Evolutionary conservation across 805 yeast genomes (phyloP).

Genomic region (Candida berthetii): DNA sequence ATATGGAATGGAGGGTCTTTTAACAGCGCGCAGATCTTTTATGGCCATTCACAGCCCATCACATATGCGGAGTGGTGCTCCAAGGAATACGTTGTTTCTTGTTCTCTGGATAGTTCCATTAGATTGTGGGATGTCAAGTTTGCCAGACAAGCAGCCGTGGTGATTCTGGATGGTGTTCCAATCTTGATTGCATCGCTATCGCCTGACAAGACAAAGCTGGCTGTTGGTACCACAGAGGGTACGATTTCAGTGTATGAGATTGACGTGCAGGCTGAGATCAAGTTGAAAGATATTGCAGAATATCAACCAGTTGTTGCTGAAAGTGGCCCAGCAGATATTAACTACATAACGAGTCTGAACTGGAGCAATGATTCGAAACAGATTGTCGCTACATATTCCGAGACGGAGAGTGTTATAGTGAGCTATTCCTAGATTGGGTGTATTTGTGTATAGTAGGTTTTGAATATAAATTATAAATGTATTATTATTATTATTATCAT

Average conservation of each 20-base stretch:
- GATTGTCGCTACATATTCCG: slow-evolving; percentile 25
- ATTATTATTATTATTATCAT: slow-evolving; percentile 14
- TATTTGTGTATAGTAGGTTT: background rate
- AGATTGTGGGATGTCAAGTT: slow-evolving; percentile 57
- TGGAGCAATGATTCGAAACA: slow-evolving; percentile 25
- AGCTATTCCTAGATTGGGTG: background rate
- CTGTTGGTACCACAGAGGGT: slow-evolving; percentile 65
- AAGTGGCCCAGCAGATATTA: slow-evolving; percentile 12
- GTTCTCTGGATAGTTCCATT: slow-evolving; percentile 67
- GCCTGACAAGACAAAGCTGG: slow-evolving; percentile 40
- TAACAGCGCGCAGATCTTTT: slow-evolving; percentile 40
- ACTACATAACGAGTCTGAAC: slow-evolving; percentile 25
- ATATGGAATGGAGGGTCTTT: slow-evolving; percentile 69
- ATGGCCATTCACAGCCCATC: slow-evolving; percentile 55
- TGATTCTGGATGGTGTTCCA: slow-evolving; percentile 43
- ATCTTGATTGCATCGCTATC: slow-evolving; percentile 50
- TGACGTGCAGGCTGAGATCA: slow-evolving; percentile 7
- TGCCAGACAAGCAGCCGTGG: slow-evolving; percentile 31
- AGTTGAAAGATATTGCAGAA: slow-evolving; percentile 13
- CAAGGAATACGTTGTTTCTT: slow-evolving; percentile 35
- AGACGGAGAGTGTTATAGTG: slow-evolving; percentile 18
- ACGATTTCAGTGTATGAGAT: slow-evolving; percentile 48
- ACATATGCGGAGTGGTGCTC: slow-evolving; percentile 52
- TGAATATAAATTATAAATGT: too few species aligned
- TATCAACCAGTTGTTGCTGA: slow-evolving; percentile 15